phyloP scores from a whole-genome alignment of 108 stramenopile species.

The Stephanodiscus minutulus region DNA sequence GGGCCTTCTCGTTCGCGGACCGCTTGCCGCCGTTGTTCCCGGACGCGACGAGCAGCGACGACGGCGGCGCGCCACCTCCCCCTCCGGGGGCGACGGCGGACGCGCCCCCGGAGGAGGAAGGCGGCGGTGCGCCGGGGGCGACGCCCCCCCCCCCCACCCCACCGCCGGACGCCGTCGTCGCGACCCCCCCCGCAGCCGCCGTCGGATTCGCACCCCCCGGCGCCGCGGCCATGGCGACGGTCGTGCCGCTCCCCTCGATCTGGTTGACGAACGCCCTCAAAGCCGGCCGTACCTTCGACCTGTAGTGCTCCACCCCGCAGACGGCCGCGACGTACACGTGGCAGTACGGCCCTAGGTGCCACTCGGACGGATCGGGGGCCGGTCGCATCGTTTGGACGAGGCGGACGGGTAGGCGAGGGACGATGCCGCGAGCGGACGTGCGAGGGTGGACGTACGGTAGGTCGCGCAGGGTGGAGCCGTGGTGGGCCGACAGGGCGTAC shows the following conservation, averaged over 20 bases:
- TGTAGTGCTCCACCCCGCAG: slow-evolving; percentile 70
- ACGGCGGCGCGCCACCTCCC: background rate
- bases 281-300: slow-evolving; percentile 72
- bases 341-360: slow-evolving; percentile 81
- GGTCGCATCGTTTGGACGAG: slow-evolving; percentile 47
- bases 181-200: background rate
- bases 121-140: background rate
- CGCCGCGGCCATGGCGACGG: background rate
- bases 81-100: background rate
- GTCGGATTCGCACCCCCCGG: background rate
- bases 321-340: slow-evolving; percentile 81
- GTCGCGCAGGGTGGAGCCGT: slow-evolving; percentile 60
- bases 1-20: slow-evolving; percentile 39
- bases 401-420: slow-evolving; percentile 50
- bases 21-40: slow-evolving; percentile 1
- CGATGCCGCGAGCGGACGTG: slow-evolving; percentile 22
- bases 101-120: slow-evolving; percentile 4
- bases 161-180: background rate
- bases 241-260: slow-evolving; percentile 60
- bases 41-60: background rate
- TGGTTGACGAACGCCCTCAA: slow-evolving; percentile 80
- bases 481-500: slow-evolving; percentile 49
- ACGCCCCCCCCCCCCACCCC: background rate
- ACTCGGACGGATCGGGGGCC: slow-evolving; percentile 56
- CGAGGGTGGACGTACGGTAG: slow-evolving; percentile 62